Base-by-base conservation (phyloP, 495 filamentous ascomycete species). In the Hypoxylon trugodes region DNA sequence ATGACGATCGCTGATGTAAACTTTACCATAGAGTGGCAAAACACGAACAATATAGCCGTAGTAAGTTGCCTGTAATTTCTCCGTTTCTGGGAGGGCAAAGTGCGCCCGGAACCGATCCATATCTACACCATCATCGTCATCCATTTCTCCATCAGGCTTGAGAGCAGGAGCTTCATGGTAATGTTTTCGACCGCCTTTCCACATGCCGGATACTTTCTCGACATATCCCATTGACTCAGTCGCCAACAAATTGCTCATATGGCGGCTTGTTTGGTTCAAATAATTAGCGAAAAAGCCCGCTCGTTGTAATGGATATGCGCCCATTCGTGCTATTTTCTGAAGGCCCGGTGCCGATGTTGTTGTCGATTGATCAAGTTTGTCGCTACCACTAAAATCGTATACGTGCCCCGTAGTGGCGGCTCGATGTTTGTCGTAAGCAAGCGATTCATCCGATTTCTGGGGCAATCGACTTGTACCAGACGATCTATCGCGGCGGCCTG, bases 201-300 rank as follows among this genome's bases (percentile, higher is more conserved):
- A 96, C 91, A 98, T 98, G 32, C 92, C 95, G 3, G 93, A 97
- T 0, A 98, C 93, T 70, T 97, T 97, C 66, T 96, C 94, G 24
- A 97, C 87, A 72, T 98, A 98, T 13, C 92, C 92, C 91, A 97
- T 98, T 1, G 95, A 96, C 69, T 97, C 93, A 2, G 89, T 91
- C 25, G 96, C 92, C 18, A 98, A 72, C 21, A 97, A 80, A 54
- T 78, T 91, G 57, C 92, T 93, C 88, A 98, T 93, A 33, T 87
- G 85, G 53, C 89, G 90, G 12, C 81, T 77, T 12, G 88, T 86
- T 52, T 81, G 87, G 68, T 88, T 90, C 66, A 98, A 77, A 71
- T 90, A 96, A 13, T 87, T 91, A 18, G 93, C 92, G 74, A 97
- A 84, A 3, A 89, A 88, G 19, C 90, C 90, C 10, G 94, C 93